Evolutionary conservation across 176 grass and related monocot genomes (phyloP).

Genomic region (Cenchrus fungigraminus): DNA sequence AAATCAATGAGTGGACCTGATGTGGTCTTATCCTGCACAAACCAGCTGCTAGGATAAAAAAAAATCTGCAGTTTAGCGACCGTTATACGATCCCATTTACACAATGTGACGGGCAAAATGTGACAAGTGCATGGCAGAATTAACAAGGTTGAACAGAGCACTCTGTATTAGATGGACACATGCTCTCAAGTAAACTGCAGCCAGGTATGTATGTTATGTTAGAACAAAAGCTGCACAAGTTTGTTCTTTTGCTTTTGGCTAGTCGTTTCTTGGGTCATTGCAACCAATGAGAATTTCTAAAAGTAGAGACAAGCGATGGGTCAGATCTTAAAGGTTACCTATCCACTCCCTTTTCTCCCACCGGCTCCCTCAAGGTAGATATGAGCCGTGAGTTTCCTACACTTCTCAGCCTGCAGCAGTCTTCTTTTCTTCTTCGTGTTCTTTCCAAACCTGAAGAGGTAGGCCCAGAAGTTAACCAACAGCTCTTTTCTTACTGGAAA

Average conservation of each 20-base stretch:
- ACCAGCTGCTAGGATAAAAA: background rate
- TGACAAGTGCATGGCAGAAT: slow-evolving; percentile 18
- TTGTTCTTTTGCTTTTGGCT: slow-evolving; percentile 24
- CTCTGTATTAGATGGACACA: background rate
- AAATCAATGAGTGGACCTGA: slow-evolving; percentile 29
- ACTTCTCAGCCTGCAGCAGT: background rate
- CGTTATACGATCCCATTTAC: slow-evolving; percentile 3
- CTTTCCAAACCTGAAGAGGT: slow-evolving; percentile 34
- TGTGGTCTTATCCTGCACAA: background rate
- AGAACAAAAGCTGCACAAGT: slow-evolving; percentile 24
- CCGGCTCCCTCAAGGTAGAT: slow-evolving; percentile 22
- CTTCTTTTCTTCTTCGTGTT: background rate
- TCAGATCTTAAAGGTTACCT: slow-evolving; percentile 50
- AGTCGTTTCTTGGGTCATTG: slow-evolving; percentile 25
- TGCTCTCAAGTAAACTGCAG: slow-evolving; percentile 10
- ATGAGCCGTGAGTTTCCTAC: slow-evolving; percentile 7
- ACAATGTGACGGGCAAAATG: slow-evolving; percentile 19
- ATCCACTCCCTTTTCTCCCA: slow-evolving; percentile 23
- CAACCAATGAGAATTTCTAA: background rate
- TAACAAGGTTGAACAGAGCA: background rate
- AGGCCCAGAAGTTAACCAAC: background rate
- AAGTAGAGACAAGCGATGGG: slow-evolving; percentile 17
- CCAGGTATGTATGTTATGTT: background rate
- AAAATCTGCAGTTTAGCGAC: slow-evolving; percentile 8
- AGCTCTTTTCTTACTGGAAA: background rate